Percentiles rank a stretch among this genome's conserved stretches.
Conservation (phyloP, 2,329 filamentous ascomycete genomes). For the Parascedosporium putredinis region DNA sequence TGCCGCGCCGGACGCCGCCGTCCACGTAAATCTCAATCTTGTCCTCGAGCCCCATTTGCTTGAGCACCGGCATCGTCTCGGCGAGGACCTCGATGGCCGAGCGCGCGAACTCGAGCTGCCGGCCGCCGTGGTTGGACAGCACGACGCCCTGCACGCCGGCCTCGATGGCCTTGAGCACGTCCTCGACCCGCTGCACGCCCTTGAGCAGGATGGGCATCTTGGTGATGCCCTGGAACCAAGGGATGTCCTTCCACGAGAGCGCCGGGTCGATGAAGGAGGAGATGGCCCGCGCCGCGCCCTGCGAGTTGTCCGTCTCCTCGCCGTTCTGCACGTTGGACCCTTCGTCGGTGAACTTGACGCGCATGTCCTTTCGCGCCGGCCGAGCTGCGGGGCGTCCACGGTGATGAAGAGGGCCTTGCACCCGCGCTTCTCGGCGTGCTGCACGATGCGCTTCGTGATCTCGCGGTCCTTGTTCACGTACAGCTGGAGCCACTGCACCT, state of each 20-base stretch:
- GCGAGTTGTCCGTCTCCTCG: slow-evolving; percentile 67
- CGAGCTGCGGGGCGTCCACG: slow-evolving; percentile 91
- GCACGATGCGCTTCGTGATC: slow-evolving; percentile 81
- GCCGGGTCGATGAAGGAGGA: slow-evolving; percentile 92
- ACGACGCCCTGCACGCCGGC: slow-evolving; percentile 80
- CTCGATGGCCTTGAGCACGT: slow-evolving; percentile 80
- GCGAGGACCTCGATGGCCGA: slow-evolving; percentile 84
- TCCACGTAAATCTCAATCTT: slow-evolving; percentile 84
- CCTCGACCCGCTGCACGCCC: slow-evolving; percentile 91
- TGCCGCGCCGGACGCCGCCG: slow-evolving; percentile 79
- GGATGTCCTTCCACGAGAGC: slow-evolving; percentile 87
- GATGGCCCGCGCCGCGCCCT: slow-evolving; percentile 90
- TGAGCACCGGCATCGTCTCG: slow-evolving; percentile 83
- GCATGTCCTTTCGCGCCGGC: slow-evolving; percentile 94
- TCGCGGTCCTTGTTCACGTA: slow-evolving; percentile 94
- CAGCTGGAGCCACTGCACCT: slow-evolving; percentile 93
- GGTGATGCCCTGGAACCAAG: slow-evolving; percentile 86
- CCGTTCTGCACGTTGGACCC: slow-evolving; percentile 76
- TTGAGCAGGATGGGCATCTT: slow-evolving; percentile 94
- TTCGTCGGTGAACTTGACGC: slow-evolving; percentile 75
- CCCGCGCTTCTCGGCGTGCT: slow-evolving; percentile 83
- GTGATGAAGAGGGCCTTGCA: slow-evolving; percentile 98
- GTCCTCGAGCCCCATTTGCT: slow-evolving; percentile 60
- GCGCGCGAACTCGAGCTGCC: slow-evolving; percentile 85
- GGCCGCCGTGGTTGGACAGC: slow-evolving; percentile 88